A percentile compares a stretch with the other conserved stretches of the same genome.
Conservation (phyloP, 2,329 filamentous ascomycete genomes). For the Emergomyces pasteurianus region DNA sequence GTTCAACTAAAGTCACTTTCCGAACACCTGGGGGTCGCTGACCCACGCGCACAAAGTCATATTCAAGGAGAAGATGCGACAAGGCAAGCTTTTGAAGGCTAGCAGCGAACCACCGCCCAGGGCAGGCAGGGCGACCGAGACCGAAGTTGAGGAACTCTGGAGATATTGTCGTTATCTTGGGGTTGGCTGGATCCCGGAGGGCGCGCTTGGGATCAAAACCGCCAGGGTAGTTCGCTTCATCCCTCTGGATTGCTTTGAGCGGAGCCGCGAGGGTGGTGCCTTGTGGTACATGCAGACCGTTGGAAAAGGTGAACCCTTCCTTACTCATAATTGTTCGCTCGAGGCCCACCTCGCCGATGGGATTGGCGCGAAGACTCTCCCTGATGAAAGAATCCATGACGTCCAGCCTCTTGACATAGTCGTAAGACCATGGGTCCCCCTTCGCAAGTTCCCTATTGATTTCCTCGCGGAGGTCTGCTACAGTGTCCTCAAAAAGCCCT, state of each 20-base stretch:
- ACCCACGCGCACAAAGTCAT: neutral
- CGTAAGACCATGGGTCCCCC: neutral
- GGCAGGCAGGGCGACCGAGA: neutral
- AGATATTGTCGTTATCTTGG: conserved; percentile 7
- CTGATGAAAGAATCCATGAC: conserved; percentile 13
- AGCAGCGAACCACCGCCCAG: neutral
- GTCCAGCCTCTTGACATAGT: conserved; percentile 10
- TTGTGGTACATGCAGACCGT: conserved; percentile 10
- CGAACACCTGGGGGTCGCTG: neutral
- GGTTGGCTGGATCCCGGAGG: neutral
- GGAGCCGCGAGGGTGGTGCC: conserved; percentile 8
- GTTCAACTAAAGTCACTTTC: neutral
- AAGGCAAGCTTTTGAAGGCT: neutral
- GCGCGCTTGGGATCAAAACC: conserved; percentile 1
- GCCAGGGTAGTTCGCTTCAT: neutral
- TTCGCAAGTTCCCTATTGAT: conserved; percentile 2
- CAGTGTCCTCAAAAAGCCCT: conserved; percentile 4
- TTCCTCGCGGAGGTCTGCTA: conserved; percentile 5
- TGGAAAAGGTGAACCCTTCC: conserved; percentile 11
- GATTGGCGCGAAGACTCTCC: conserved; percentile 11
- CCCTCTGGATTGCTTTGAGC: neutral
- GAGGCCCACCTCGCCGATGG: conserved; percentile 12
- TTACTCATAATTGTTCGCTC: conserved; percentile 9
- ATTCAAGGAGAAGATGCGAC: conserved; percentile 1
- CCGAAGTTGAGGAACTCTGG: conserved; percentile 11